Conservation (phyloP, 1,284 basidiomycete genomes). For the Cryptococcus sp. region DNA sequence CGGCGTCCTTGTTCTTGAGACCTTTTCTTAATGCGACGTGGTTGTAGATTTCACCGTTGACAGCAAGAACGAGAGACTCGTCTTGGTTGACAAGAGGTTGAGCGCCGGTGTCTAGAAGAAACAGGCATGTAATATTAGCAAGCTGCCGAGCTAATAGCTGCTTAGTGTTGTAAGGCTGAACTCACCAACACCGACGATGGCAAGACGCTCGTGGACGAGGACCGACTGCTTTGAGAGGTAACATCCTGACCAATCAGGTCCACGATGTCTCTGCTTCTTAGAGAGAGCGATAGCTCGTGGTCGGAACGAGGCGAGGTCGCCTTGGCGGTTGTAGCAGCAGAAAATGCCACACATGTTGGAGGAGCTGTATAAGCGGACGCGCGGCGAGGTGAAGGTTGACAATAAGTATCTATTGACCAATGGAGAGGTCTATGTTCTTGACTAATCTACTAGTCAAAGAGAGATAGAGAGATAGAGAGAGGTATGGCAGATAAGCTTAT, state of each 20-base stretch:
- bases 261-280: slow-evolving; percentile 86
- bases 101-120: slow-evolving; percentile 80
- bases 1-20: slow-evolving; percentile 62
- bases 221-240: slow-evolving; percentile 77
- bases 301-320: slow-evolving; percentile 68
- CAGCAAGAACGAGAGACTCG: slow-evolving; percentile 80
- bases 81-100: slow-evolving; percentile 91
- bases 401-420: no score
- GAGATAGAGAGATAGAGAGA: no score
- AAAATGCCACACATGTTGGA: slow-evolving; percentile 82
- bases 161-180: slow-evolving; percentile 21
- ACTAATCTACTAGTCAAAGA: no score
- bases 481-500: background rate
- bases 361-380: background rate
- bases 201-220: slow-evolving; percentile 86
- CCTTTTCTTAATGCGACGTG: slow-evolving; percentile 77
- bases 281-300: slow-evolving; percentile 77
- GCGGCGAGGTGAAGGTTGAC: no score
- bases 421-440: no score
- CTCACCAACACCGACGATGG: slow-evolving; percentile 96
- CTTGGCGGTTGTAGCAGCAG: slow-evolving; percentile 74
- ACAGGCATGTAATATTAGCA: background rate
- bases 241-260: slow-evolving; percentile 96
- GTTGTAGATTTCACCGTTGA: slow-evolving; percentile 99
- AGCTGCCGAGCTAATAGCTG: background rate